These are phyloP conservation scores for Saturnispora galanensis DNA, from an alignment of 805 yeast genomes.

Conservation along the genomic window DNA sequence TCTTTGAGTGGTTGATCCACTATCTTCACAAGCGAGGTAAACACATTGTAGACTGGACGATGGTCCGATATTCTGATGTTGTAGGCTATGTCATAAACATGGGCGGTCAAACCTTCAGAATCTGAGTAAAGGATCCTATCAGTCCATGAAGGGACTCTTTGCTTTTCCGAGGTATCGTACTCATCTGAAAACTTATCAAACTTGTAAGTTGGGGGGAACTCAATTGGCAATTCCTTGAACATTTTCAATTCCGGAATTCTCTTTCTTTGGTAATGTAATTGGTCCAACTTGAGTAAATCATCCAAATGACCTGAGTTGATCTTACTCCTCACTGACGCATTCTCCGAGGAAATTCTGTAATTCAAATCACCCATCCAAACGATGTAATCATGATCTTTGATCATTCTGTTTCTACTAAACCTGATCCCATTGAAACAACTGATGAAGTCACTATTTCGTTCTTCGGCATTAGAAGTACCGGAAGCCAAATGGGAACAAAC, in stretches of 20 bases:
- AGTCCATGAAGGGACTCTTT: constrained; percentile 93
- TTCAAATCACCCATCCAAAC: constrained; percentile 96
- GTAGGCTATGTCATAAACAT: constrained; percentile 59
- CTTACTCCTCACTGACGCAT: constrained; percentile 60
- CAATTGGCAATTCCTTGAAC: constrained; percentile 67
- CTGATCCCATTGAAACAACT: constrained; percentile 66
- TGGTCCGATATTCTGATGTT: constrained; percentile 70
- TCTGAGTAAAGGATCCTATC: constrained; percentile 75
- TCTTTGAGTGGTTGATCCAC: constrained; percentile 56
- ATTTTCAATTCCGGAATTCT: constrained; percentile 63
- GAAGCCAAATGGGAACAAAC: constrained; percentile 93
- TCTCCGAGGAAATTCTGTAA: constrained; percentile 62
- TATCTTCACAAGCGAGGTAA: constrained; percentile 53
- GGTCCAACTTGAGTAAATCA: constrained; percentile 61
- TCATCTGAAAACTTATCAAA: constrained; percentile 73
- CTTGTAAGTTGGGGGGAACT: constrained; percentile 85
- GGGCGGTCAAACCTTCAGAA: constrained; percentile 39
- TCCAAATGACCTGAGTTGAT: constrained; percentile 37
- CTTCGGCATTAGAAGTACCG: constrained; percentile 71
- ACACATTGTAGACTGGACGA: constrained; percentile 83
- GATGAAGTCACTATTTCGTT: constrained; percentile 76
- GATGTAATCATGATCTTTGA: constrained; percentile 75
- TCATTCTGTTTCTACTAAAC: constrained; percentile 66
- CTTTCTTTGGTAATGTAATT: constrained; percentile 64
- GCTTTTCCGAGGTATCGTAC: constrained; percentile 88